Percentiles rank a stretch among this genome's conserved stretches.
Conservation (phyloP, 352 stramenopile genomes). For the Pythium phragmiticola region DNA sequence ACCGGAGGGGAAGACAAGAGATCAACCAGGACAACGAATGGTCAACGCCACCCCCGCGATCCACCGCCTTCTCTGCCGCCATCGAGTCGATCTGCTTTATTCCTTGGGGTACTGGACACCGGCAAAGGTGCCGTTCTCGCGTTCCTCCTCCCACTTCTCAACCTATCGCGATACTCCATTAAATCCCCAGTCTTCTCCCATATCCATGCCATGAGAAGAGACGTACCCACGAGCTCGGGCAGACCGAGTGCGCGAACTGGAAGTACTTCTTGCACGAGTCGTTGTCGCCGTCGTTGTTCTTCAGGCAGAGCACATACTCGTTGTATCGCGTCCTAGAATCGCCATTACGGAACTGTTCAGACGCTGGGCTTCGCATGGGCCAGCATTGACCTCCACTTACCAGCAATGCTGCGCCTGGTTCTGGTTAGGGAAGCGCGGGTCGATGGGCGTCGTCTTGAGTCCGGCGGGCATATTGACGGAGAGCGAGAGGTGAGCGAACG, state of each 20-base stretch:
- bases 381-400: constrained; percentile 18
- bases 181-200: background rate
- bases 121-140: constrained; percentile 80
- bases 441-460: constrained; percentile 84
- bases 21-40: no score
- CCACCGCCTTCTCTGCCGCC: no score
- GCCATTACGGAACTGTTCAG: no score
- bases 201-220: background rate
- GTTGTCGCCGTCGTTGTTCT: constrained; percentile 94
- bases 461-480: constrained; percentile 47
- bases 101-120: constrained; percentile 80
- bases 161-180: constrained; percentile 30
- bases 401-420: constrained; percentile 90
- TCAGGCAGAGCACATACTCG: constrained; percentile 96
- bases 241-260: constrained; percentile 70
- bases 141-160: constrained; percentile 81
- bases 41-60: no score
- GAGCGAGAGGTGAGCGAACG: background rate
- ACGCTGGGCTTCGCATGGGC: no score
- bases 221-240: constrained; percentile 76
- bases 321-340: constrained; percentile 92
- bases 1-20: no score
- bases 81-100: constrained; percentile 21
- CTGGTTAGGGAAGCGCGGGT: constrained; percentile 85
- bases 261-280: constrained; percentile 87